Base-by-base conservation (phyloP, 2,329 filamentous ascomycete genomes). In the Fusarium sp. region DNA sequence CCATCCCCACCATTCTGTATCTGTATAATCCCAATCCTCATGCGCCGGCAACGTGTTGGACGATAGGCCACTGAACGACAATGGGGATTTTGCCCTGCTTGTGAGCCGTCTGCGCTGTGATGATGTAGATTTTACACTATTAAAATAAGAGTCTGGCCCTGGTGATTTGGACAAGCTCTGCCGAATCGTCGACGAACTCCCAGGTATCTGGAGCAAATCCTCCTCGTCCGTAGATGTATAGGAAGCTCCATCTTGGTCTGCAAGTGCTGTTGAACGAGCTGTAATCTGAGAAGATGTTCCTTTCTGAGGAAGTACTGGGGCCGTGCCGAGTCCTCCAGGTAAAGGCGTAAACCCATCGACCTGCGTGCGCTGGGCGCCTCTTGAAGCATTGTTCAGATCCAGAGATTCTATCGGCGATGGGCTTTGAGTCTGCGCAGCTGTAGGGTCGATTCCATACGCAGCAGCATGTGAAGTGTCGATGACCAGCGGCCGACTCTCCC, bases 1-100 rank as follows among this genome's bases (percentile, higher is more conserved):
- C 94, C 95, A 99, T 1, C 96, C 96, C 95, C 96, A 99, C 90
- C 93, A 97, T 75, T 96, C 94, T 1, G 96, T 99, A 82, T 98
- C 94, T 44, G 91, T 89, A 77, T 98, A 98, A 81, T 97, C 93
- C 91, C 94, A 96, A 64, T 91, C 90, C 62, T 84, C 90, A 74
- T 81, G 78, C 16, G 80, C 75, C 12, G 83, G 80, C 10, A 86
- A 75, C 18, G 86, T 81, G 46, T 83, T 84, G 5, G 83, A 81
- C 3, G 87, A 81, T 6, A 88, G 77, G 2, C 86, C 85, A 13
- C 82, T 84, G 16, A 89, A 83, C 0, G 88, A 89, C 7, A 91
- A 76, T 0, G 89, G 89, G 2, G 89, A 90, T 70, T 89, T 90
- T 60, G 86, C 83, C 52, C 85, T 83, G 67, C 84, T 85, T 44